A percentile compares a stretch with the other conserved stretches of the same genome.
phyloP scores from a whole-genome alignment of 2,329 filamentous ascomycete species.

The Trichoderma atrobrunneum region DNA sequence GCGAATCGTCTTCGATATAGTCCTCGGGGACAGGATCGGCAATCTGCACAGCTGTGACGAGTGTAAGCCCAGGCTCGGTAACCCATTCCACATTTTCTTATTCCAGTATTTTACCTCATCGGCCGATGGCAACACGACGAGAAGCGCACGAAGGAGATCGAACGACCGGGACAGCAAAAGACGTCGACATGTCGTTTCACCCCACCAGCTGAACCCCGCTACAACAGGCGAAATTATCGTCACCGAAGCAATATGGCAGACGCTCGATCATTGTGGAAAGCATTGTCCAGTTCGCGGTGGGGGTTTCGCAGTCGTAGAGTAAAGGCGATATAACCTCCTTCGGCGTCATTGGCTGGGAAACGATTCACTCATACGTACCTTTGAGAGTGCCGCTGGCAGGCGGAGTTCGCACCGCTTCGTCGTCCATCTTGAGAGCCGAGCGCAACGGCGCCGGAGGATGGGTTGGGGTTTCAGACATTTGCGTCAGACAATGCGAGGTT shows the following conservation, averaged over 20 bases:
- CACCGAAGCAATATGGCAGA: background rate
- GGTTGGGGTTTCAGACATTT: constrained; percentile 30
- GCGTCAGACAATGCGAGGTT: background rate
- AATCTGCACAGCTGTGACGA: constrained; percentile 52
- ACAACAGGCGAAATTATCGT: constrained; percentile 2
- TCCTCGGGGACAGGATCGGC: constrained; percentile 46
- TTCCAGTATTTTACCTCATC: background rate
- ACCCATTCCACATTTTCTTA: background rate
- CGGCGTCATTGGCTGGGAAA: background rate
- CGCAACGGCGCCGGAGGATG: constrained; percentile 32
- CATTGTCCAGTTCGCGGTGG: background rate
- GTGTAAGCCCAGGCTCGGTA: constrained; percentile 17
- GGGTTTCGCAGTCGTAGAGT: background rate
- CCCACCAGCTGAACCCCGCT: constrained; percentile 4
- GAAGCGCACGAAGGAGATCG: background rate
- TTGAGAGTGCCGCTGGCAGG: constrained; percentile 40
- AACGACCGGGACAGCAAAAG: background rate
- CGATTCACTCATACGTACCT: constrained; percentile 37
- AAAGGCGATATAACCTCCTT: background rate
- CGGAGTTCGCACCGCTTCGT: constrained; percentile 38
- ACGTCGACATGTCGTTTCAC: background rate
- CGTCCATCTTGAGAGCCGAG: constrained; percentile 45
- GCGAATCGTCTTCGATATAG: constrained; percentile 33
- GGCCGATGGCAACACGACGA: background rate
- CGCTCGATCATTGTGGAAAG: background rate